Conservation (phyloP, 805 yeast species). For the Diddensiella caesifluorescens region DNA sequence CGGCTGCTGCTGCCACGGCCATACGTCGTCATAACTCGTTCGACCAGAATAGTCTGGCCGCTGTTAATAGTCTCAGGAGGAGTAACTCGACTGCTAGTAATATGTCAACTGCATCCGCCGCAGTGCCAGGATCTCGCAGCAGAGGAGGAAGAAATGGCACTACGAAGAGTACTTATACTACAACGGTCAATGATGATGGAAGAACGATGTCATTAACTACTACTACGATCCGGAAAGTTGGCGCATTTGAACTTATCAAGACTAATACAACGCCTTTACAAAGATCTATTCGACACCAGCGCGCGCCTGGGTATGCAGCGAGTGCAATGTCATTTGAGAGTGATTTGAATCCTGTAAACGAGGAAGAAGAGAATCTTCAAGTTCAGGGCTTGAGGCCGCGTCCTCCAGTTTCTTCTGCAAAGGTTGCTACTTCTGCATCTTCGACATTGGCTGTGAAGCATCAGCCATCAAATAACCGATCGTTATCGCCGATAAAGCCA, state of each 20-base stretch:
- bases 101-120: slow-evolving; percentile 1
- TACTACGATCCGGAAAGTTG: slow-evolving; percentile 33
- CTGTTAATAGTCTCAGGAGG: slow-evolving; percentile 2
- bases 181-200: slow-evolving; percentile 29
- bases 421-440: slow-evolving; percentile 1
- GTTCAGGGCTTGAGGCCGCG: too few relatives aligned
- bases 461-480: slow-evolving; percentile 26
- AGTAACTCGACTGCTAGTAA: neutral
- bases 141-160: slow-evolving; percentile 1
- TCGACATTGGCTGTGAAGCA: slow-evolving; percentile 13
- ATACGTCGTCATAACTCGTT: slow-evolving; percentile 30
- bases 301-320: slow-evolving; percentile 18
- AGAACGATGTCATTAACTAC: slow-evolving; percentile 35
- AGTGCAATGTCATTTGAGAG: slow-evolving; percentile 24
- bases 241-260: slow-evolving; percentile 33
- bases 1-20: slow-evolving; percentile 36
- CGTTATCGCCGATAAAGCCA: slow-evolving; percentile 31
- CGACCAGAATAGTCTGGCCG: slow-evolving; percentile 11
- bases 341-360: slow-evolving; percentile 26
- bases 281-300: slow-evolving; percentile 2
- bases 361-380: slow-evolving; percentile 14
- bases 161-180: slow-evolving; percentile 18
- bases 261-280: slow-evolving; percentile 25
- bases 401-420: slow-evolving; percentile 3
- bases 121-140: slow-evolving; percentile 4